Percentiles rank a stretch among this genome's conserved stretches.
Conservation (phyloP, 441 rosid species). For the Caryocar brasiliense region DNA sequence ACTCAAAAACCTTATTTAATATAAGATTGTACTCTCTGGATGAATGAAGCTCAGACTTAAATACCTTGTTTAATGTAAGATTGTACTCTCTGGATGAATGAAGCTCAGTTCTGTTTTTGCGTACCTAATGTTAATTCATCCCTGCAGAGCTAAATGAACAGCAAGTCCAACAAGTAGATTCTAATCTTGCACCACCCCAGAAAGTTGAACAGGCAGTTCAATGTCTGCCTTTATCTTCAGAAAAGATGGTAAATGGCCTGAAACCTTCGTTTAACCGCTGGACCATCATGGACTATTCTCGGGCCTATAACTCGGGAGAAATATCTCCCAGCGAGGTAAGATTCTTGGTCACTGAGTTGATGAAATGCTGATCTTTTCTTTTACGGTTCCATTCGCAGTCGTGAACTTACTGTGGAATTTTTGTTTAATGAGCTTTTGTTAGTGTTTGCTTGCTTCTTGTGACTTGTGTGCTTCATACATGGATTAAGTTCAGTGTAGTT, state of each 20-base stretch:
- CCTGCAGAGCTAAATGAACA: conserved; percentile 32
- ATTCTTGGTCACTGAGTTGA: not conserved
- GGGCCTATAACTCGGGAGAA: conserved; percentile 37
- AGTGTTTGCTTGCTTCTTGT: not conserved
- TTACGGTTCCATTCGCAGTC: too few relatives aligned
- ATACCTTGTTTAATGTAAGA: too few relatives aligned
- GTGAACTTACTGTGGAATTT: too few relatives aligned
- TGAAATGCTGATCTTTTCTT: not conserved
- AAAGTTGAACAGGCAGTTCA: conserved; percentile 37
- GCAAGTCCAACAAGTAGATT: conserved; percentile 27
- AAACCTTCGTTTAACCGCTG: conserved; percentile 28
- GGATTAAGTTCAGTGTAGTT: not conserved
- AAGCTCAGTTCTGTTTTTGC: too few relatives aligned
- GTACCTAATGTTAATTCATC: not conserved
- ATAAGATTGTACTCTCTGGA: too few relatives aligned
- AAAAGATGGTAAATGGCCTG: not conserved
- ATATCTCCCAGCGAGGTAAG: conserved; percentile 40
- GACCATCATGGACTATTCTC: conserved; percentile 46
- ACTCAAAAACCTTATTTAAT: too few relatives aligned
- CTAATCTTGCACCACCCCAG: conserved; percentile 24
- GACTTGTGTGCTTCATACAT: too few relatives aligned
- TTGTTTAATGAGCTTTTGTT: too few relatives aligned
- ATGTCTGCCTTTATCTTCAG: conserved; percentile 21
- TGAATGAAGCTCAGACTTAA: too few relatives aligned
- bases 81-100: too few relatives aligned